A percentile compares a stretch with the other conserved stretches of the same genome.
These are phyloP conservation scores for Rutidosis leptorrhynchoides DNA, from an alignment of 129 eudicot genomes.

Conservation along the genomic window DNA sequence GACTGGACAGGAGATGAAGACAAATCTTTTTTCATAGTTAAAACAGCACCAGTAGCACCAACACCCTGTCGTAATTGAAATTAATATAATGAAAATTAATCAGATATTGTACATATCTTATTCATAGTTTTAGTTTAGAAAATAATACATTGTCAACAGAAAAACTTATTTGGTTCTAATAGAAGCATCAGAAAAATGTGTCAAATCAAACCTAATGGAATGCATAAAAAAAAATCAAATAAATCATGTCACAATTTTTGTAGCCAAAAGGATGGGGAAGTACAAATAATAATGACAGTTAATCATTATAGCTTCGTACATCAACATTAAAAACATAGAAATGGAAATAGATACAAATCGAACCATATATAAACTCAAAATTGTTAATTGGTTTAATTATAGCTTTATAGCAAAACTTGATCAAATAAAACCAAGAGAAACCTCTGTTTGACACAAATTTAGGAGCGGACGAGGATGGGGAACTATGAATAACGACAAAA, in stretches of 20 bases:
- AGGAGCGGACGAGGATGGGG: not conserved
- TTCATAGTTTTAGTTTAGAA: not conserved
- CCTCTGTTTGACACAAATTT: not conserved
- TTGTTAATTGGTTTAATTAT: too few relatives aligned
- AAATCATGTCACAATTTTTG: not conserved
- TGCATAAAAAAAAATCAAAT: not conserved
- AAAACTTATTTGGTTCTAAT: slow-evolving; percentile 1
- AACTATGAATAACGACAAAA: not conserved
- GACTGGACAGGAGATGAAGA: slow-evolving; percentile 55
- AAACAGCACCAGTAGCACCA: slow-evolving; percentile 60
- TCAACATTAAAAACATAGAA: slow-evolving; percentile 15
- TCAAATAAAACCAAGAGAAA: not conserved
- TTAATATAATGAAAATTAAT: not conserved
- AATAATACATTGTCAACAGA: not conserved
- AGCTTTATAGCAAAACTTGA: not conserved
- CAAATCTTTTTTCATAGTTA: slow-evolving; percentile 67
- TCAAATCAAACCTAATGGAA: not conserved
- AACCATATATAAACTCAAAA: slow-evolving; percentile 9
- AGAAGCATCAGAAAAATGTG: not conserved
- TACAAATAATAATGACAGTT: not conserved
- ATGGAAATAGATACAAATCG: slow-evolving; percentile 12
- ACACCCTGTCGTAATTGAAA: slow-evolving; percentile 52
- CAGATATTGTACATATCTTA: too few relatives aligned
- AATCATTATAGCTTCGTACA: not conserved
- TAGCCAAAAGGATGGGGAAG: slow-evolving; percentile 6